Evolutionary conservation across 176 grass and related monocot genomes (phyloP).

Genomic region (Oryza brachyantha): DNA sequence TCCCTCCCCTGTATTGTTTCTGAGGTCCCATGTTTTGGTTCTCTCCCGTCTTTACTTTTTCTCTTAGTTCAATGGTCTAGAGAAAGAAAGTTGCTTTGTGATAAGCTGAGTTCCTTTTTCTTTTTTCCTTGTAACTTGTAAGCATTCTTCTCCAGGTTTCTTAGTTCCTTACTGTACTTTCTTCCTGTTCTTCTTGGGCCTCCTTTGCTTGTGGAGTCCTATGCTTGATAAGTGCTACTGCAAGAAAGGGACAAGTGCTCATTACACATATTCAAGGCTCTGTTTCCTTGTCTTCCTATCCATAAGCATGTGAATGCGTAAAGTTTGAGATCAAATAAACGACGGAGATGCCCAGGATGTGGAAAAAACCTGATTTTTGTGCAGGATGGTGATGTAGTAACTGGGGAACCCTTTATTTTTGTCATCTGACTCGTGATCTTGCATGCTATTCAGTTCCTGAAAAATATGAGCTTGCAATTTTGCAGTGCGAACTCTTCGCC

Average conservation of each 20-base stretch:
- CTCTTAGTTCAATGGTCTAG: not conserved
- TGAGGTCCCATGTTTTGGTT: not conserved
- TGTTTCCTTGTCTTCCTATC: not conserved
- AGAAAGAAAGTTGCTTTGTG: not conserved
- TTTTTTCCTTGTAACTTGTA: no score
- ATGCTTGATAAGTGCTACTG: not conserved
- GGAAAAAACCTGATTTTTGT: no score
- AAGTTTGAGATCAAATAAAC: not conserved
- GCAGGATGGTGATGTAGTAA: no score
- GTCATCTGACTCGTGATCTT: not conserved
- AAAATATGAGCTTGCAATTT: not conserved
- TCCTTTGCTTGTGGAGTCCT: not conserved
- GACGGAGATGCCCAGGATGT: not conserved
- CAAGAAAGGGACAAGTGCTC: not conserved
- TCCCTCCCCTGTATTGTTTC: slow-evolving; percentile 1
- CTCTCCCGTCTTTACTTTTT: not conserved
- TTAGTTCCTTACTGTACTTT: not conserved
- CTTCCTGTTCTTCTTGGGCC: not conserved
- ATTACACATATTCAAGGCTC: no score
- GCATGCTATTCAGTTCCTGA: not conserved
- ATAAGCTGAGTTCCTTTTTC: slow-evolving; percentile 1
- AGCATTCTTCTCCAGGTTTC: not conserved
- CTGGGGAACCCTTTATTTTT: not conserved
- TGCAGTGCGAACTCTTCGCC: slow-evolving; percentile 46
- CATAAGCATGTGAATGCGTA: not conserved